These are phyloP conservation scores for Fusarium euwallaceae DNA, from an alignment of 2,329 filamentous ascomycete species.

Conservation along the genomic window DNA sequence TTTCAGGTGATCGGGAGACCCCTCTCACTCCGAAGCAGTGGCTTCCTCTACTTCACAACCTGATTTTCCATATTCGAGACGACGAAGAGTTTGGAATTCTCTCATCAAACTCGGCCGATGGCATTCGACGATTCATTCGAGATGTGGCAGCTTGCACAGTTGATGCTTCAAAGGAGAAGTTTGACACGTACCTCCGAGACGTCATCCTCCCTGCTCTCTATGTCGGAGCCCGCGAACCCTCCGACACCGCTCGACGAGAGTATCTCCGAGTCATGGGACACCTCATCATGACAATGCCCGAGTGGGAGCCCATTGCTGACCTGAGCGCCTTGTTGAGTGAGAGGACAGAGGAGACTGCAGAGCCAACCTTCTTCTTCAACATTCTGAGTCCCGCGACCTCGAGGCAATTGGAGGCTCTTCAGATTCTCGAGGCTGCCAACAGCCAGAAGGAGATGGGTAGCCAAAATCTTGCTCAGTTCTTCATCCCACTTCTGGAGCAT, in stretches of 20 bases:
- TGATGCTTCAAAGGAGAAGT: conserved; percentile 56
- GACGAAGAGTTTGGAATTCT: conserved; percentile 91
- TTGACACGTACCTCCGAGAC: conserved; percentile 70
- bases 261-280: conserved; percentile 84
- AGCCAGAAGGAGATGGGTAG: conserved; percentile 74
- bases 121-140: conserved; percentile 82
- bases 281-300: conserved; percentile 77
- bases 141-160: conserved; percentile 61
- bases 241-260: conserved; percentile 87
- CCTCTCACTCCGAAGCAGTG: conserved; percentile 80
- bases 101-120: conserved; percentile 82
- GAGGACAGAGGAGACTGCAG: conserved; percentile 72
- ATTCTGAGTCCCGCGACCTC: conserved; percentile 91
- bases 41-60: conserved; percentile 89
- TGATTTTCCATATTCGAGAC: conserved; percentile 87
- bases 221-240: conserved; percentile 79
- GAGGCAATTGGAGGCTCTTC: conserved; percentile 85
- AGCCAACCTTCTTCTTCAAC: conserved; percentile 89
- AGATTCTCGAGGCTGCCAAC: conserved; percentile 79
- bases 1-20: conserved; percentile 73
- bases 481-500: conserved; percentile 92
- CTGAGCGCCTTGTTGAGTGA: conserved; percentile 75
- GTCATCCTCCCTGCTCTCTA: conserved; percentile 83
- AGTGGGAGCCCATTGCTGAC: conserved; percentile 79
- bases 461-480: conserved; percentile 85